Evolutionary conservation across 176 grass and related monocot genomes (phyloP).

Genomic region (Aegilops longissima): DNA sequence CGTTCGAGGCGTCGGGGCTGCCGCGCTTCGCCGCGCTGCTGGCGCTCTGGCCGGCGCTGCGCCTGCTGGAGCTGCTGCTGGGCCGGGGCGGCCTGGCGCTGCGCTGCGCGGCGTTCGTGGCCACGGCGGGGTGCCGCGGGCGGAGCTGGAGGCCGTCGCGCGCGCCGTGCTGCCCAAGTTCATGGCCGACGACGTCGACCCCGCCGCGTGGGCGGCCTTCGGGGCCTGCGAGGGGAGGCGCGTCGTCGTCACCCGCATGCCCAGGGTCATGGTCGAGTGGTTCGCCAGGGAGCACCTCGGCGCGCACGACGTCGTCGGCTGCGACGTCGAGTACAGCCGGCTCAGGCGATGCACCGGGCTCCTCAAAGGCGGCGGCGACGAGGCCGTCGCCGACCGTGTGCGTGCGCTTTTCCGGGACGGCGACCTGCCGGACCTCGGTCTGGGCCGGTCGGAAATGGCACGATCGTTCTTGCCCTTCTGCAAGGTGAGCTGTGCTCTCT

Average conservation of each 20-base stretch:
- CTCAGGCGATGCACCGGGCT: conserved; percentile 48
- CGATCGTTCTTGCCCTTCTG: conserved; percentile 53
- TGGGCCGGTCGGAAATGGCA: conserved; percentile 34
- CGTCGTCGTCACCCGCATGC: conserved; percentile 70
- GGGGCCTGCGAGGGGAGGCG: conserved; percentile 33
- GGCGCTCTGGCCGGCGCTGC: conserved; percentile 56
- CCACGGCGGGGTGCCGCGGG: conserved; percentile 41
- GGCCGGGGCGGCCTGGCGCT: conserved; percentile 1
- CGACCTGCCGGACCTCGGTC: conserved; percentile 41
- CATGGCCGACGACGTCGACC: conserved; percentile 79
- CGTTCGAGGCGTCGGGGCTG: conserved; percentile 72
- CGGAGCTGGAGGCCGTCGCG: conserved; percentile 73
- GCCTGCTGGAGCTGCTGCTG: conserved; percentile 23
- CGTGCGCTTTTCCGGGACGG: conserved; percentile 33
- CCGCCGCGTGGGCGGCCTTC: conserved; percentile 59
- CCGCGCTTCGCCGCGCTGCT: conserved; percentile 58
- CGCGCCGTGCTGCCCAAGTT: conserved; percentile 95
- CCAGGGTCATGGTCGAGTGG: conserved; percentile 65
- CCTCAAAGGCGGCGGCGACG: background rate
- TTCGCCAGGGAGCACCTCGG: conserved; percentile 85
- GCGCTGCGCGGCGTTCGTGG: conserved; percentile 48
- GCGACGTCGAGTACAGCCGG: conserved; percentile 55
- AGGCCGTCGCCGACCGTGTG: background rate
- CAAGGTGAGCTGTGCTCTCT: conserved; percentile 38
- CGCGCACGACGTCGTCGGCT: conserved; percentile 68